These are phyloP conservation scores for Dalbergia cultrata DNA, from an alignment of 306 rosid species.

Conservation along the genomic window DNA sequence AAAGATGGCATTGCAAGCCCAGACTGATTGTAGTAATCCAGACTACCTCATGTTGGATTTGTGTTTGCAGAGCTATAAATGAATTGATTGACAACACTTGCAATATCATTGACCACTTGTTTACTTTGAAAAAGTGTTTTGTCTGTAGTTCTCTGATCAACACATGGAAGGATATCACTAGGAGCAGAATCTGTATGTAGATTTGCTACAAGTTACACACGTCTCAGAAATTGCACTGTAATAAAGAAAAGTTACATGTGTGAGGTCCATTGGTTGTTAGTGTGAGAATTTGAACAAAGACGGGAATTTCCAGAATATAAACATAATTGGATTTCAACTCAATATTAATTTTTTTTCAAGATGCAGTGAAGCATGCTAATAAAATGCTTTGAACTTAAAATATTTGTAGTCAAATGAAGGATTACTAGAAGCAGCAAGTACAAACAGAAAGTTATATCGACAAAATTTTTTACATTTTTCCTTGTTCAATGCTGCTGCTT, in stretches of 20 bases:
- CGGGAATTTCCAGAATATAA: constrained; percentile 15
- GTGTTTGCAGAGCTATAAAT: constrained; percentile 72
- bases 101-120: constrained; percentile 72
- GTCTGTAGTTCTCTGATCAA: constrained; percentile 89
- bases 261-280: constrained; percentile 22
- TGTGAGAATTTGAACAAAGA: constrained; percentile 11
- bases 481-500: neutral
- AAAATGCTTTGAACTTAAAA: too few species aligned
- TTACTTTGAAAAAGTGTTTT: constrained; percentile 88
- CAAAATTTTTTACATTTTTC: neutral
- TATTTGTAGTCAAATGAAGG: neutral
- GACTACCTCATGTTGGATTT: constrained; percentile 49
- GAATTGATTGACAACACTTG: constrained; percentile 71
- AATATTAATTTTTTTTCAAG: constrained; percentile 7
- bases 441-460: neutral
- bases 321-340: constrained; percentile 36
- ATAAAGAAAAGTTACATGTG: constrained; percentile 27
- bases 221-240: constrained; percentile 91
- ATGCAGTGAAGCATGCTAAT: constrained; percentile 6
- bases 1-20: constrained; percentile 84
- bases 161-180: constrained; percentile 90
- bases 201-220: constrained; percentile 88
- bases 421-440: neutral
- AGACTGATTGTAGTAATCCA: constrained; percentile 79
- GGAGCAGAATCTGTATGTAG: constrained; percentile 93